These are phyloP conservation scores for Nyctanthes arbortristis DNA, from an alignment of 257 asterid genomes.

Conservation along the genomic window DNA sequence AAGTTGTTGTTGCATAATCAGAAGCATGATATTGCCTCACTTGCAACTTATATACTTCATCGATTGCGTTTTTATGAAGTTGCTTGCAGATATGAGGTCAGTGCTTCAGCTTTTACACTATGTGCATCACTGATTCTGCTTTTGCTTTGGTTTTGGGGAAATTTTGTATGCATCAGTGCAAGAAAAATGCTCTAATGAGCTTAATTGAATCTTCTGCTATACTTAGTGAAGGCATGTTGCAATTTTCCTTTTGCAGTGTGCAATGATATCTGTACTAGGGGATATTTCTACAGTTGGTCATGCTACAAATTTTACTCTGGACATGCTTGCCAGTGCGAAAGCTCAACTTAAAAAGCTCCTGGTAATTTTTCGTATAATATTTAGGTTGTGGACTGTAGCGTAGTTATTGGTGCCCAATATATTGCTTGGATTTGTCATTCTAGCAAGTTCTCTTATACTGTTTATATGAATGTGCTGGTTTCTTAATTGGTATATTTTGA, in stretches of 20 bases:
- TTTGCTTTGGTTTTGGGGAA: neutral
- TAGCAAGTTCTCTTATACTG: conserved; percentile 12
- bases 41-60: conserved; percentile 80
- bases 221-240: neutral
- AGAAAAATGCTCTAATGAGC: neutral
- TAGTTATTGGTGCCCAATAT: conserved; percentile 7
- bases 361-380: conserved; percentile 48
- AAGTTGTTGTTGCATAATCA: conserved; percentile 78
- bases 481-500: conserved; percentile 23
- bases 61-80: conserved; percentile 87
- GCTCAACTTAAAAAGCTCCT: conserved; percentile 72
- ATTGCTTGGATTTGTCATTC: conserved; percentile 10
- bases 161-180: neutral
- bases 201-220: neutral
- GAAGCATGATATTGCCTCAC: conserved; percentile 88
- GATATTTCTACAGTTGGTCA: conserved; percentile 50
- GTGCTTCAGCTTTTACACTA: conserved; percentile 26
- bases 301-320: conserved; percentile 49
- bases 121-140: conserved; percentile 13
- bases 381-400: conserved; percentile 5
- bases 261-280: conserved; percentile 69
- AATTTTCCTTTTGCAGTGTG: conserved; percentile 45
- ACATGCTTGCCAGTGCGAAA: conserved; percentile 69
- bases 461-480: conserved; percentile 13
- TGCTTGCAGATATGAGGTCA: conserved; percentile 94